Conservation (phyloP, 2,329 filamentous ascomycete species). For the Septoria linicola region DNA sequence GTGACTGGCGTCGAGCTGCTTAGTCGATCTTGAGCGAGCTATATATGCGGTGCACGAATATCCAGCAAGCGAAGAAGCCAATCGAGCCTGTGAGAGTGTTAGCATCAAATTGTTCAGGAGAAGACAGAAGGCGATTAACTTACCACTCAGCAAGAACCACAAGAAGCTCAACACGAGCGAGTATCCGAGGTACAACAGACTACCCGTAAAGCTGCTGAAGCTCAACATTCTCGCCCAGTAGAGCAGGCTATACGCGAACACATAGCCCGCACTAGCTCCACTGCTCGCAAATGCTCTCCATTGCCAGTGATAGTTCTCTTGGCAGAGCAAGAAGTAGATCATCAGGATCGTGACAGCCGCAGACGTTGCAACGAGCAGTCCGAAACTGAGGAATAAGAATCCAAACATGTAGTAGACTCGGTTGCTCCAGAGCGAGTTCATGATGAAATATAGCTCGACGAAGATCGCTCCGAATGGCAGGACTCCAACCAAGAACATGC, state of each 20-base stretch:
- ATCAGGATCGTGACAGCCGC: conserved; percentile 89
- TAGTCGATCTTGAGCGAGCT: conserved; percentile 97
- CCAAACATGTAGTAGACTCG: conserved; percentile 99
- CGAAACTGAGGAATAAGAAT: conserved; percentile 96
- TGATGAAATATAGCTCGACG: conserved; percentile 98
- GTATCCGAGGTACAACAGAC: conserved; percentile 91
- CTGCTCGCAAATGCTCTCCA: conserved; percentile 93
- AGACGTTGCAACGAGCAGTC: conserved; percentile 92
- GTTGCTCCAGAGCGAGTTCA: conserved; percentile 98
- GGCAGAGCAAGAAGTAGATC: conserved; percentile 93
- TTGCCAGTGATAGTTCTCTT: conserved; percentile 98
- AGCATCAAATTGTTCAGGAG: conserved; percentile 15
- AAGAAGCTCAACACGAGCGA: conserved; percentile 83
- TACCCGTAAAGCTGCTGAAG: conserved; percentile 79
- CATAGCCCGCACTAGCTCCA: conserved; percentile 85
- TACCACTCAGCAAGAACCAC: conserved; percentile 92
- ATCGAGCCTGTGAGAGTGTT: conserved; percentile 68
- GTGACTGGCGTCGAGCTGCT: conserved; percentile 20
- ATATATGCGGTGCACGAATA: conserved; percentile 92
- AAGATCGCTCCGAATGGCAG: conserved; percentile 96
- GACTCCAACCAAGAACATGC: conserved; percentile 87
- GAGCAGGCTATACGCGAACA: conserved; percentile 85
- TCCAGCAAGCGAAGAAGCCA: conserved; percentile 92
- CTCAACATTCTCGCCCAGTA: conserved; percentile 89
- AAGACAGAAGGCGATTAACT: conserved; percentile 47